A percentile compares a stretch with the other conserved stretches of the same genome.
Evolutionary conservation across 2,329 filamentous ascomycete species (phyloP).

Genomic region (Emericellopsis atlantica): DNA sequence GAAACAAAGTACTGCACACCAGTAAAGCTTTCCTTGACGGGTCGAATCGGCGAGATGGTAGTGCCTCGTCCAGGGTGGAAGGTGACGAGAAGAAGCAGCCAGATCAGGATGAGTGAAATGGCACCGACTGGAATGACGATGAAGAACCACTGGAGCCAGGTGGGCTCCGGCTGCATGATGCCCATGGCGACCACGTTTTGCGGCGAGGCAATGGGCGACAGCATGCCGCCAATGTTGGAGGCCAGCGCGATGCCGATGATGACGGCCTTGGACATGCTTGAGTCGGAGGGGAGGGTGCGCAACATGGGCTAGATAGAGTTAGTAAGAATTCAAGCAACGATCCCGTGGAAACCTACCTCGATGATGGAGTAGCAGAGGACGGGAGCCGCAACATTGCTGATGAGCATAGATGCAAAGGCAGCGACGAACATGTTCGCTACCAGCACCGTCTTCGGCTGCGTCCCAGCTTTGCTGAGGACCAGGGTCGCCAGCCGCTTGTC

Average conservation of each 20-base stretch:
- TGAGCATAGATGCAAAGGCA: constrained; percentile 97
- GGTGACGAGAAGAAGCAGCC: constrained; percentile 70
- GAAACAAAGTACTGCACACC: constrained; percentile 90
- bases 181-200: constrained; percentile 95
- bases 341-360: constrained; percentile 45
- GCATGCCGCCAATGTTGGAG: constrained; percentile 91
- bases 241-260: constrained; percentile 91
- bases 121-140: constrained; percentile 86
- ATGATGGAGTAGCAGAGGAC: constrained; percentile 97
- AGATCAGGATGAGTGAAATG: constrained; percentile 78
- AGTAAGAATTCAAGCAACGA: constrained; percentile 4
- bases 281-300: constrained; percentile 81
- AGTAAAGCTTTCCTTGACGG: constrained; percentile 78
- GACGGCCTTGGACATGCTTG: constrained; percentile 86
- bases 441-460: constrained; percentile 75
- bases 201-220: constrained; percentile 91
- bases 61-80: constrained; percentile 80
- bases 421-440: constrained; percentile 98
- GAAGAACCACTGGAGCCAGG: constrained; percentile 97
- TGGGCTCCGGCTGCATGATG: constrained; percentile 85
- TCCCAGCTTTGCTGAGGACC: constrained; percentile 91
- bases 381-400: constrained; percentile 94
- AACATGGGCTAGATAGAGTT: constrained; percentile 60
- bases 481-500: constrained; percentile 96
- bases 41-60: constrained; percentile 81